Evolutionary conservation across 805 yeast species (phyloP), one percentile per base, ranked within the genome.

Genomic region (Pichia sporocuriosa): DNA sequence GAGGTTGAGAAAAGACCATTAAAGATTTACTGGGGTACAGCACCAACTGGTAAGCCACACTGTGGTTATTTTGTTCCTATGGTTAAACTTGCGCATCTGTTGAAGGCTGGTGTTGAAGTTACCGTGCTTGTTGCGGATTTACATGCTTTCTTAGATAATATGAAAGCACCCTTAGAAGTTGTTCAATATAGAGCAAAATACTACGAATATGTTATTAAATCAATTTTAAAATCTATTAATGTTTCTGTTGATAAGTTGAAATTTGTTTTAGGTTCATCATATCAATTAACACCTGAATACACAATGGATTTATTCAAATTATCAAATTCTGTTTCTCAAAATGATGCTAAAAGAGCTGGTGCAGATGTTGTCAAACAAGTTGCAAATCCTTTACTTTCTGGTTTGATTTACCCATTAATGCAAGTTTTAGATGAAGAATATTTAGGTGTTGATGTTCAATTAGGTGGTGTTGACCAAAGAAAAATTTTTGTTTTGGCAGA

Each of bases 311-410:
- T 93, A 32, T 93, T 89, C 77, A 80, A 79, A 63, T 63, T 93
- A 58, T 74, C 94, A 35, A 93, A 90, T 62, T 62, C 69, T 35
- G 96, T 87, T 23, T 80, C 95, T 20, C 96, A 86, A 67, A 89
- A 90, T 61, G 97, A 89, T 61, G 96, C 97, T 46, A 86, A 86
- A 69, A 80, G 98, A 64, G 99, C 99, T 2, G 99, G 99, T 62
- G 97, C 99, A 10, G 99, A 93, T 65, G 99, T 93, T 42, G 99
- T 93, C 48, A 93, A 93, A 62, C 98, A 93, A 69, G 97, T 89
- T 35, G 79, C 86, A 28, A 89, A 89, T 65, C 98, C 99, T 30
- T 74, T 88, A 52, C 75, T 93, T 45, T 79, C 90, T 31, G 98
- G 98, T 8, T 76, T 93, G 62, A 87, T 93, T 53, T 93, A 93